Evolutionary conservation across 352 stramenopile genomes (phyloP).

Genomic region (Pythium brachiatum): DNA sequence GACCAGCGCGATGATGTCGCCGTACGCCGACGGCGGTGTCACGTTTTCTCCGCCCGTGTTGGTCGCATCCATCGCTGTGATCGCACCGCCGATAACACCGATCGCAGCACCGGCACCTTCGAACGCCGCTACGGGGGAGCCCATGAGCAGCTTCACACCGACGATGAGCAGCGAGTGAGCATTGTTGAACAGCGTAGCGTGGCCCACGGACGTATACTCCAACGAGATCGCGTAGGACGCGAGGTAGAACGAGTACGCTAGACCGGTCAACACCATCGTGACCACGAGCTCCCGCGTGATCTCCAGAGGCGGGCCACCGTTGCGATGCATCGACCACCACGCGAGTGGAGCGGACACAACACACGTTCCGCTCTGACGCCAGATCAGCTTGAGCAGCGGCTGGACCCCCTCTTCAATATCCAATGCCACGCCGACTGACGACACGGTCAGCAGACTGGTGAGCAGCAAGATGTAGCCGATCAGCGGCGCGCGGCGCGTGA

Average conservation of each 20-base stretch:
- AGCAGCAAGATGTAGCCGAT: constrained; percentile 70
- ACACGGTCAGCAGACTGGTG: constrained; percentile 68
- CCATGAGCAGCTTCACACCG: constrained; percentile 59
- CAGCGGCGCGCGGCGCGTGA: constrained; percentile 61
- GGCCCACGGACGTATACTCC: constrained; percentile 68
- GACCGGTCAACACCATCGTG: constrained; percentile 44
- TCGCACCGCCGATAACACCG: constrained; percentile 63
- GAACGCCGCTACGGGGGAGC: constrained; percentile 53
- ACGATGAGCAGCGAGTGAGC: constrained; percentile 78
- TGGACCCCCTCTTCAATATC: constrained; percentile 61
- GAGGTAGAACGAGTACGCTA: constrained; percentile 71
- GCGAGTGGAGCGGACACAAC: constrained; percentile 53
- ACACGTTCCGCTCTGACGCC: constrained; percentile 72
- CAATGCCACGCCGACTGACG: constrained; percentile 72
- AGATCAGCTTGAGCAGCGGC: constrained; percentile 85
- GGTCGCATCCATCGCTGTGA: constrained; percentile 66
- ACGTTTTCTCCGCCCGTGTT: constrained; percentile 33
- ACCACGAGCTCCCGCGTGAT: constrained; percentile 35
- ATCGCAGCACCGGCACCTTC: constrained; percentile 68
- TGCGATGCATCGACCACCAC: constrained; percentile 37
- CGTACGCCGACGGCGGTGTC: constrained; percentile 43
- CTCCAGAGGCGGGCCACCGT: constrained; percentile 24
- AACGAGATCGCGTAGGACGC: constrained; percentile 71
- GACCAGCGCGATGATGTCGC: constrained; percentile 67
- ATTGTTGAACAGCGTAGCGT: constrained; percentile 85